Base-by-base conservation (phyloP, 306 rosid species). In the Macrotyloma uniflorum region DNA sequence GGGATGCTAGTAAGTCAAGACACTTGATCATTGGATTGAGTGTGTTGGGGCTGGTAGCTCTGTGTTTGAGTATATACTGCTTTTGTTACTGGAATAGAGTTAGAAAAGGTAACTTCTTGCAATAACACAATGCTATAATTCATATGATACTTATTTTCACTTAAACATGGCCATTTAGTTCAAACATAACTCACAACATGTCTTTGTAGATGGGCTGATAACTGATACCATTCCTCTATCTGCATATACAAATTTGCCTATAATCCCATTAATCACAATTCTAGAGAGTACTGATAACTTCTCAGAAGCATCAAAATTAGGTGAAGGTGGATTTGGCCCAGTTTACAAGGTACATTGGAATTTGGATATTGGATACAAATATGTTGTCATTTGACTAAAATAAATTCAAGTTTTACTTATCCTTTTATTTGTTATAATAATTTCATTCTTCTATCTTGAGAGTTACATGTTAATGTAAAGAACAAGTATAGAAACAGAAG, bases 301-400 rank as follows among this genome's bases (percentile, higher is more conserved):
- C 49, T 75, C 85, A 8, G 75, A 61, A 18, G 32, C 43, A 43
- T 79, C 75, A 5, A 88, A 84, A 85, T 79, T 88, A 36, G 88
- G 88, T 18, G 75, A 86, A 79, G 92, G 92, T 40, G 92, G 47
- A 42, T 42, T 42, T 42, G 47, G 47, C 5, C 15, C 47, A 11
- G 47, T 42, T 42, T 42, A 42, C 47, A 42, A 42, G 47, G 47
- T 42, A 42, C 8, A 1, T 20, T 65, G 5, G 14, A n/a, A 26
- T 33, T 50, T 35, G 14, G 8, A 9, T 33, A 1, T 63, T 35
- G 14, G 8, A 9, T 33, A 1, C 35, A n/a, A 5, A 4, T 5
- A 24, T 1, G 5, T 57, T 57, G 4, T 22, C 53, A 45, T 45
- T 16, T 4, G 20, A 47, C 20, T 47, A 16, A 46, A n/a, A 47